phyloP scores from a whole-genome alignment of 257 asterid species.

The Solanum commersonii region DNA sequence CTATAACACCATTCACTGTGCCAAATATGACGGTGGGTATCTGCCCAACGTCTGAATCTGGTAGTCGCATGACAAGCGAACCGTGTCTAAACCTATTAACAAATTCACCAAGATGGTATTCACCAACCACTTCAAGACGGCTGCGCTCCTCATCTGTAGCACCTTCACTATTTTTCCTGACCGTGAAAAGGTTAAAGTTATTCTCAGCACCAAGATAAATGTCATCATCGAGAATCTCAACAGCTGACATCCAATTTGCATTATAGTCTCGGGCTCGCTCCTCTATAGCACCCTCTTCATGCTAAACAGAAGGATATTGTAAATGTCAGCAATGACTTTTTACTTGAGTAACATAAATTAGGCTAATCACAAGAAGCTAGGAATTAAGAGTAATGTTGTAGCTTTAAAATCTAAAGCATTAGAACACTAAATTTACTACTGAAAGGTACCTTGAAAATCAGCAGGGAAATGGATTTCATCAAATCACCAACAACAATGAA shows the following conservation, averaged over 20 bases:
- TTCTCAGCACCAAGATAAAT: conserved; percentile 90
- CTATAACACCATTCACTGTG: conserved; percentile 88
- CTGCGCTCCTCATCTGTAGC: conserved; percentile 97
- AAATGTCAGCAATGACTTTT: neutral
- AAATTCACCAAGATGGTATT: conserved; percentile 95
- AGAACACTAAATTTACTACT: neutral
- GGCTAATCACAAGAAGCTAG: neutral
- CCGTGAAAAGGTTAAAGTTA: conserved; percentile 75
- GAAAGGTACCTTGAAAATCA: conserved; percentile 78
- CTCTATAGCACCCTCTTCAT: conserved; percentile 98
- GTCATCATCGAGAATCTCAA: conserved; percentile 92
- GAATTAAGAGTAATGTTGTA: neutral
- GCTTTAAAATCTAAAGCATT: neutral
- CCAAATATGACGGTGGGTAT: conserved; percentile 93
- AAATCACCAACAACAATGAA: conserved; percentile 94
- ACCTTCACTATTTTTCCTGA: conserved; percentile 88
- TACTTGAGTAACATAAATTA: neutral
- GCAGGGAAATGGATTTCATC: conserved; percentile 90
- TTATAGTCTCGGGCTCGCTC: conserved; percentile 98
- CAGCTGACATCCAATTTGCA: conserved; percentile 99
- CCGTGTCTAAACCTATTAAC: conserved; percentile 89
- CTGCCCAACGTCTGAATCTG: conserved; percentile 87
- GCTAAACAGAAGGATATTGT: conserved; percentile 27
- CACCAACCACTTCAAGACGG: conserved; percentile 96
- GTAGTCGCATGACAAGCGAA: conserved; percentile 89